Evolutionary conservation across 306 rosid genomes (phyloP).

Genomic region (Cotoneaster glaucophyllus): DNA sequence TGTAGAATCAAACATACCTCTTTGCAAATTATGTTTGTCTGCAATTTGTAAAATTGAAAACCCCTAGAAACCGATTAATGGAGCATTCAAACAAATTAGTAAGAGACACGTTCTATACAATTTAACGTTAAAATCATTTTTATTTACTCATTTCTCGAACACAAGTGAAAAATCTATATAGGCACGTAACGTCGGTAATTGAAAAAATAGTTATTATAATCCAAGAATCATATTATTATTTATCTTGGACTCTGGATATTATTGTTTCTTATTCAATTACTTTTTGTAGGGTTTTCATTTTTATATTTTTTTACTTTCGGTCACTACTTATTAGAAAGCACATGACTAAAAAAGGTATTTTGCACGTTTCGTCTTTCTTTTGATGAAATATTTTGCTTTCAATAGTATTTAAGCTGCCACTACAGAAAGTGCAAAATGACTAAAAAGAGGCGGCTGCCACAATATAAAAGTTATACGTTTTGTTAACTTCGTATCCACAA

Average conservation of each 20-base stretch:
- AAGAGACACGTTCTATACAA: too few species aligned
- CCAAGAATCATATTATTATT: not conserved
- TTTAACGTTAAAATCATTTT: too few species aligned
- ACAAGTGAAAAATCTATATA: too few species aligned
- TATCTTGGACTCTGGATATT: not conserved
- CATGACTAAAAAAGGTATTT: conserved; percentile 10
- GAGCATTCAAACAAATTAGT: too few species aligned
- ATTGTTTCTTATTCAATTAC: too few species aligned
- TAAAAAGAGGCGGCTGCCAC: conserved; percentile 33
- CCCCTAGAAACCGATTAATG: too few species aligned
- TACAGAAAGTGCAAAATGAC: conserved; percentile 23
- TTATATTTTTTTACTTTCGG: conserved; percentile 9
- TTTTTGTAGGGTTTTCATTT: not conserved
- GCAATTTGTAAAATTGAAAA: too few species aligned
- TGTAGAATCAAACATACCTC: too few species aligned
- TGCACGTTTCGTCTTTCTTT: conserved; percentile 11
- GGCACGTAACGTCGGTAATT: too few species aligned
- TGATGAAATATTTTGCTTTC: not conserved
- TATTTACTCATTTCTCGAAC: too few species aligned
- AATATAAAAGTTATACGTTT: not conserved
- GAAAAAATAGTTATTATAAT: too few species aligned
- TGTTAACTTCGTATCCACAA: not conserved
- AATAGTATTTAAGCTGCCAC: conserved; percentile 6
- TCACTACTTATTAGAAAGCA: conserved; percentile 22
- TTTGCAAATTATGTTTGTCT: too few species aligned